phyloP scores from a whole-genome alignment of 495 filamentous ascomycete species.

The Penicillium mononematosum region DNA sequence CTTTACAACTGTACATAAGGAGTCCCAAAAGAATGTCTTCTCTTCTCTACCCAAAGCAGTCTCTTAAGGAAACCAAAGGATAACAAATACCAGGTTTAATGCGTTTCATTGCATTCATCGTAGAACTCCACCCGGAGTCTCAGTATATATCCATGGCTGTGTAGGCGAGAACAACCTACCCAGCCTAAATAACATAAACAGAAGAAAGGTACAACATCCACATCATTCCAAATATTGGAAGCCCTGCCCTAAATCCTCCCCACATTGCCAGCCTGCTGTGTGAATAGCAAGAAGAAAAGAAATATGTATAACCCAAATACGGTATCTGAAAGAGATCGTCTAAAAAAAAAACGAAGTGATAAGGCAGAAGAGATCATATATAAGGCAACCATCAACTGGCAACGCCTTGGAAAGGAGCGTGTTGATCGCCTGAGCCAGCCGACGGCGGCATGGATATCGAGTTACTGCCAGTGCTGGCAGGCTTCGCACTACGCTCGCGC shows the following conservation, averaged over 20 bases:
- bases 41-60: not conserved
- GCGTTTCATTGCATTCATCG: conserved; percentile 1
- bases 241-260: not conserved
- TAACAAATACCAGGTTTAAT: not conserved
- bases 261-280: conserved; percentile 25
- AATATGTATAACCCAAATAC: conserved; percentile 12
- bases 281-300: conserved; percentile 16
- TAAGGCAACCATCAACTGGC: conserved; percentile 14
- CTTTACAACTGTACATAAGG: conserved; percentile 4
- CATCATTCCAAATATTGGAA: conserved; percentile 4
- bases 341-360: not conserved
- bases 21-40: not conserved
- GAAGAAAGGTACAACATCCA: conserved; percentile 4
- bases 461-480: conserved; percentile 27
- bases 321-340: not conserved
- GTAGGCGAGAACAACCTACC: conserved; percentile 1
- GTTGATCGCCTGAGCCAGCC: conserved; percentile 19
- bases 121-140: conserved; percentile 1
- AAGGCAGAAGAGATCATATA: not conserved
- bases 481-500: conserved; percentile 61
- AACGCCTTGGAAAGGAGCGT: conserved; percentile 22
- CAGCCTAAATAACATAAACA: conserved; percentile 9
- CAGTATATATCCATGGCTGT: conserved; percentile 10
- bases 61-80: not conserved
- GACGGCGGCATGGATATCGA: conserved; percentile 21